These are phyloP conservation scores for Thermothelomyces thermophilus DNA, from an alignment of 2,329 filamentous ascomycete species.

Conservation along the genomic window DNA sequence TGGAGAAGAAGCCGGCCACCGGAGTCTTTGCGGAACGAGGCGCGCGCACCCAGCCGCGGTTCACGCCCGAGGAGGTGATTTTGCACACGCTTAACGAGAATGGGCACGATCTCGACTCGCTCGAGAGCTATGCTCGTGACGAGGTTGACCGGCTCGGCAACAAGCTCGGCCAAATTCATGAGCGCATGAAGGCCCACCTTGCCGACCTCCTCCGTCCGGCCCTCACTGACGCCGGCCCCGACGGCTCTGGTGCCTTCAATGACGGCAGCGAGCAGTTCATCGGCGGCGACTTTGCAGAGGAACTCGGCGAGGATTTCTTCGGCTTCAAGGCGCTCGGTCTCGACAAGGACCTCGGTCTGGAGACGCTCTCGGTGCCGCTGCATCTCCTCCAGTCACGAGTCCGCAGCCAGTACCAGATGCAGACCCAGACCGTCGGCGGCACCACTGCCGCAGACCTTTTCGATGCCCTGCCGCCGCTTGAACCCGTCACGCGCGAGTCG, in stretches of 20 bases:
- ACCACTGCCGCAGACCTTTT: conserved; percentile 56
- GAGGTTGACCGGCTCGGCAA: conserved; percentile 80
- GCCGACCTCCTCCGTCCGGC: conserved; percentile 91
- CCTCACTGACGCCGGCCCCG: conserved; percentile 68
- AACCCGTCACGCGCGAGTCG: conserved; percentile 72
- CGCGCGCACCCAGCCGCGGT: conserved; percentile 53
- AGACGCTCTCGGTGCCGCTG: conserved; percentile 82
- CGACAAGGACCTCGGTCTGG: conserved; percentile 81
- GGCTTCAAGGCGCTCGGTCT: conserved; percentile 93
- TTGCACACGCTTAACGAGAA: conserved; percentile 80
- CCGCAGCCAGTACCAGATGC: conserved; percentile 74
- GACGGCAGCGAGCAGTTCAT: conserved; percentile 97
- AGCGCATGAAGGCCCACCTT: conserved; percentile 88
- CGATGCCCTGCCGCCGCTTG: conserved; percentile 60
- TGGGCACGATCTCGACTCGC: conserved; percentile 70
- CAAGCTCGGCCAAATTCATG: conserved; percentile 79
- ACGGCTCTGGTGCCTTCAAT: conserved; percentile 86
- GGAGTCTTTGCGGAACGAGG: conserved; percentile 36
- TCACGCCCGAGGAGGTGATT: conserved; percentile 76
- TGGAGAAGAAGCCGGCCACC: conserved; percentile 62
- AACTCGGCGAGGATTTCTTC: conserved; percentile 98
- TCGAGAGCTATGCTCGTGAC: conserved; percentile 86
- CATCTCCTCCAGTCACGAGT: conserved; percentile 91
- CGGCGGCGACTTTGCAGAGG: conserved; percentile 93
- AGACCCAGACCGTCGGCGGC: conserved; percentile 45